Percentiles rank a stretch among this genome's conserved stretches.
Evolutionary conservation across 2,329 filamentous ascomycete genomes (phyloP).

Genomic region (Claviceps humidiphila): DNA sequence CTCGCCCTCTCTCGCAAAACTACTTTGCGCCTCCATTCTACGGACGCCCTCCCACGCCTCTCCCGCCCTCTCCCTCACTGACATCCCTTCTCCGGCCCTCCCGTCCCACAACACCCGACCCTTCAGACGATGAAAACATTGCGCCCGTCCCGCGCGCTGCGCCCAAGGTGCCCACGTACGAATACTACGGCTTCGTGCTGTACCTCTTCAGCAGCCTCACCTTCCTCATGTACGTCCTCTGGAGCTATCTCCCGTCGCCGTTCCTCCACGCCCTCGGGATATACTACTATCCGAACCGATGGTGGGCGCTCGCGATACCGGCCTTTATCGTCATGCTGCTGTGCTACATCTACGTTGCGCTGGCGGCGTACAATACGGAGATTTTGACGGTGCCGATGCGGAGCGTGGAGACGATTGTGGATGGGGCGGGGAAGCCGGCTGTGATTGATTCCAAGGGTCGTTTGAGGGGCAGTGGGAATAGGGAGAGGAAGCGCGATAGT

Average conservation of each 20-base stretch:
- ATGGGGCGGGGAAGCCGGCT: slow-evolving; percentile 77
- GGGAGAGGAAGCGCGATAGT: slow-evolving; percentile 23
- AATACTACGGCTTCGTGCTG: slow-evolving; percentile 97
- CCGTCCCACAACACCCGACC: slow-evolving; percentile 85
- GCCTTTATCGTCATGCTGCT: slow-evolving; percentile 80
- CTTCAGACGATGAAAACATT: slow-evolving; percentile 75
- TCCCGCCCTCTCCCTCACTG: slow-evolving; percentile 83
- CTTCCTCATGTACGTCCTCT: slow-evolving; percentile 61
- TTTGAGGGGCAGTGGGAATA: slow-evolving; percentile 24
- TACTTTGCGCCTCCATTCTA: slow-evolving; percentile 79
- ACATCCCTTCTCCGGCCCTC: slow-evolving; percentile 85
- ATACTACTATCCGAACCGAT: slow-evolving; percentile 91
- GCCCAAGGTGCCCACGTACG: slow-evolving; percentile 95
- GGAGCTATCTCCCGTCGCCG: slow-evolving; percentile 84
- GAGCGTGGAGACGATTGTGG: slow-evolving; percentile 79
- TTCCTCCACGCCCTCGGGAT: slow-evolving; percentile 89
- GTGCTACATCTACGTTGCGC: slow-evolving; percentile 85
- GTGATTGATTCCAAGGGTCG: slow-evolving; percentile 60
- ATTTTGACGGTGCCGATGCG: slow-evolving; percentile 71
- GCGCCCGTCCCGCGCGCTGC: slow-evolving; percentile 75
- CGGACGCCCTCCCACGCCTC: slow-evolving; percentile 85
- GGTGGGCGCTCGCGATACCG: slow-evolving; percentile 92
- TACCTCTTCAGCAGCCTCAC: slow-evolving; percentile 78
- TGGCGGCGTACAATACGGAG: slow-evolving; percentile 82
- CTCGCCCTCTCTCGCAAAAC: slow-evolving; percentile 36